Evolutionary conservation across 345 rosid species (phyloP), one percentile per base, ranked within the genome.

Genomic region (Arabis alpina): DNA sequence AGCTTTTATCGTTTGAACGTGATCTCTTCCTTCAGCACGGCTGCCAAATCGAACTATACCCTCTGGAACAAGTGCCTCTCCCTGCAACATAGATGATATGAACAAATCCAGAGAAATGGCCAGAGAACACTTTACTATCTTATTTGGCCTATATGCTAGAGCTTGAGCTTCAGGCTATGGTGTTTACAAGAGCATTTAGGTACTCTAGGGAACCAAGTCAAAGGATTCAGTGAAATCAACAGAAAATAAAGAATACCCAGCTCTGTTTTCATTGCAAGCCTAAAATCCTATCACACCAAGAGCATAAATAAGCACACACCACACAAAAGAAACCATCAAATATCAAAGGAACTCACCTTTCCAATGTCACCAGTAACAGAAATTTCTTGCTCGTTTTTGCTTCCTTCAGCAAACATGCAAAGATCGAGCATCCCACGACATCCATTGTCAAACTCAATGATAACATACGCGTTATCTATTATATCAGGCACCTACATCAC

Each of bases 351-450:
- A 25, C 57, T 51, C 4, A 87, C 96, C 96, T 94, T 91, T 42
- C 95, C 99, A 44, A 50, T 57, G 64, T 89, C 83, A 52, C 96
- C 93, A 44, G 85, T 93, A 28, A 88, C 95, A 61, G 86, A 84
- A 54, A 94, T 89, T 72, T 91, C 96, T 83, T 88, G 99, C 85
- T 91, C 96, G 58, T 94, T 91, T 85, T 82, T 91, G 75, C 91
- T 91, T 48, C 97, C 99, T 85, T 91, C 96, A 41, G 97, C 99
- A 77, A 89, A 94, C 99, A 94, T 94, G 76, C 97, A 88, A 50
- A 94, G 96, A 67, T 94, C 99, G 0, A 94, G 93, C 90, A 89
- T 85, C 64, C 96, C 93, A 55, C 99, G 80, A 11, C 96, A 82
- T 8, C 96, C 97, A 74, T 89, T 94, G 61, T 91, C 89, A 50